Percentiles rank a stretch among this genome's conserved stretches.
Conservation (phyloP, 768 basidiomycete species). For the Pisolithus tinctorius region DNA sequence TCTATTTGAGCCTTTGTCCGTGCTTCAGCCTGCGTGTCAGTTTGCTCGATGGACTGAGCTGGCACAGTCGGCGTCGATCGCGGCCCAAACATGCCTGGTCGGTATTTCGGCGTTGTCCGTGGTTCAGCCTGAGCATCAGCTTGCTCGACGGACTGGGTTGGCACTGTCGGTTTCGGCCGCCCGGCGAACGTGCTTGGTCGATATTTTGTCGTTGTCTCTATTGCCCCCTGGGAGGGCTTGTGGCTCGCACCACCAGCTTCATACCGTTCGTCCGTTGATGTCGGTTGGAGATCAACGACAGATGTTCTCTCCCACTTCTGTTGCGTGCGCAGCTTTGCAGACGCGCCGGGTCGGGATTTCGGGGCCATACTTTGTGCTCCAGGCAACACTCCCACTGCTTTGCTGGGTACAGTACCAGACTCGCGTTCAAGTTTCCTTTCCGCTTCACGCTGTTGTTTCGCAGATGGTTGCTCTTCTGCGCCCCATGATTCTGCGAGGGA, state of each 20-base stretch:
- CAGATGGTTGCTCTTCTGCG: slow-evolving; percentile 49
- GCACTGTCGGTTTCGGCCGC: too few relatives aligned
- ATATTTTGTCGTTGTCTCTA: too few relatives aligned
- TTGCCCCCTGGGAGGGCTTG: too few relatives aligned
- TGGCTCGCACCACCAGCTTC: too few relatives aligned
- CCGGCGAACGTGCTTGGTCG: too few relatives aligned
- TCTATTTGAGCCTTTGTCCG: neutral
- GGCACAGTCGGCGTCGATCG: neutral
- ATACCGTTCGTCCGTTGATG: too few relatives aligned
- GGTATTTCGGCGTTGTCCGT: neutral
- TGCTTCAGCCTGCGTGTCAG: neutral
- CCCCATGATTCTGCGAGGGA: slow-evolving; percentile 40
- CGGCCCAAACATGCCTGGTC: neutral
- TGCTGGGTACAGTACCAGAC: neutral
- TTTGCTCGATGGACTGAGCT: neutral
- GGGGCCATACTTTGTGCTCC: neutral
- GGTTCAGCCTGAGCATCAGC: neutral
- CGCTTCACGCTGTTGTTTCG: slow-evolving; percentile 43
- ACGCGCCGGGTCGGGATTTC: too few relatives aligned
- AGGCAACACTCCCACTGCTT: neutral
- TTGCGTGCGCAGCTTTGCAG: too few relatives aligned
- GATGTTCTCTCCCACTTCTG: too few relatives aligned
- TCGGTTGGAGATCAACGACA: too few relatives aligned
- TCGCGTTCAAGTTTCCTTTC: slow-evolving; percentile 8
- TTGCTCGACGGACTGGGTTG: too few relatives aligned